A percentile compares a stretch with the other conserved stretches of the same genome.
phyloP scores from a whole-genome alignment of 2,329 filamentous ascomycete genomes.

The Alternaria triticina region DNA sequence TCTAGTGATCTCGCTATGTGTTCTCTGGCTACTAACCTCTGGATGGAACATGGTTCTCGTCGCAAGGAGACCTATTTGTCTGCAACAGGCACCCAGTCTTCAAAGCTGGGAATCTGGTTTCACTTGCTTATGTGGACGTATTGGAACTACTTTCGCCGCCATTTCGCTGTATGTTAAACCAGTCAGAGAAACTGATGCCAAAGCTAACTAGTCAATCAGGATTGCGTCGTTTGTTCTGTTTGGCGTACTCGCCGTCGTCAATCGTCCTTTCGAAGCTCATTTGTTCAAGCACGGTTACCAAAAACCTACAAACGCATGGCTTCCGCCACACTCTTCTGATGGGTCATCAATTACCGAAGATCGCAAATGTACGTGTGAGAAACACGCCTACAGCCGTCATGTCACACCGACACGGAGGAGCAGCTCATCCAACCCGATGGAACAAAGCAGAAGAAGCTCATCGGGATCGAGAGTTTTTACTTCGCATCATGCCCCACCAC shows the following conservation, averaged over 20 bases:
- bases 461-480: slow-evolving; percentile 36
- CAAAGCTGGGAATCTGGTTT: slow-evolving; percentile 42
- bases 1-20: slow-evolving; percentile 38
- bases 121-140: slow-evolving; percentile 39
- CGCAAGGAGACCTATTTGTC: slow-evolving; percentile 45
- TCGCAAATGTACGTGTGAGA: slow-evolving; percentile 23
- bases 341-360: slow-evolving; percentile 23
- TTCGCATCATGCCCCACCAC: slow-evolving; percentile 36
- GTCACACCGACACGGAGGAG: slow-evolving; percentile 23
- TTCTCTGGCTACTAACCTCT: slow-evolving; percentile 46
- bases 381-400: slow-evolving; percentile 8
- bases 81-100: slow-evolving; percentile 25
- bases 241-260: slow-evolving; percentile 39
- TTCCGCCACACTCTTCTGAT: slow-evolving; percentile 26
- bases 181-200: background rate
- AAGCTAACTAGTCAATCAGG: slow-evolving; percentile 23
- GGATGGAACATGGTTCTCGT: slow-evolving; percentile 51
- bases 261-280: slow-evolving; percentile 48
- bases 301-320: slow-evolving; percentile 6
- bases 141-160: slow-evolving; percentile 40
- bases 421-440: slow-evolving; percentile 26
- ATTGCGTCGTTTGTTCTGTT: slow-evolving; percentile 42
- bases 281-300: slow-evolving; percentile 36
- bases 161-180: slow-evolving; percentile 39
- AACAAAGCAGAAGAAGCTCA: slow-evolving; percentile 26